Evolutionary conservation across 495 filamentous ascomycete genomes (phyloP), one percentile per base, ranked within the genome.

Genomic region (Aspergillus hancockii): DNA sequence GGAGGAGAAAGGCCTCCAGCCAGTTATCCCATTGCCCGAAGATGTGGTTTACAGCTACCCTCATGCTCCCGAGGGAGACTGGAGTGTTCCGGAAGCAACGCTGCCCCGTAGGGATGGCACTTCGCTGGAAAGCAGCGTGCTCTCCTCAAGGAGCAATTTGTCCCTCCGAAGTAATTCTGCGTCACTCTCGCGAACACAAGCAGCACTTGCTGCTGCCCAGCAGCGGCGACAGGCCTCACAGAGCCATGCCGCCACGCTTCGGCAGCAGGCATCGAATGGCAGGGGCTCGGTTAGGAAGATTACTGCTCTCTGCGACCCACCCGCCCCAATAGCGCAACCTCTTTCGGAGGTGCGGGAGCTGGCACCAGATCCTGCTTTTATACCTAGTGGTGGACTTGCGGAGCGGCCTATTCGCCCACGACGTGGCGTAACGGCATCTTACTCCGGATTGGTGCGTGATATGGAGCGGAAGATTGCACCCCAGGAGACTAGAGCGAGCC

Each of bases 1-100:
- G 71, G 88, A 92, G 65, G 81, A 86, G 38, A 83, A 83, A 47
- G 86, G 87, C 9, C 74, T 89, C 32, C 88, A 85, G 10, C 90
- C 89, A 2, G 68, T 83, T 4, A 85, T 93, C 46, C 90, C 90
- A 4, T 71, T 93, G 28, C 82, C 85, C 0, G 79, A 82, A 46
- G 85, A 86, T 38, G 80, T 86, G 55, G 86, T 93, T 12, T 93
- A 93, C 67, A 71, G 63, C 59, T 81, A 75, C 65, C 77, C 77
- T 13, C 70, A 74, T 50, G 62, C 71, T 38, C 18, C 62, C 8
- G 70, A 75, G 0, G 73, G 75, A 8, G 77, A 80, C 49, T 80
- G 77, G 77, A 79, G 77, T 49, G 49, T 71, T 8, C 60, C 69
- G 21, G 75, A 76, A 40, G 64, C 58, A n/a, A 54, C 64, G 3